Evolutionary conservation across 1,284 basidiomycete species (phyloP), one percentile per base, ranked within the genome.

Genomic region (Pyrrhoderma noxium): DNA sequence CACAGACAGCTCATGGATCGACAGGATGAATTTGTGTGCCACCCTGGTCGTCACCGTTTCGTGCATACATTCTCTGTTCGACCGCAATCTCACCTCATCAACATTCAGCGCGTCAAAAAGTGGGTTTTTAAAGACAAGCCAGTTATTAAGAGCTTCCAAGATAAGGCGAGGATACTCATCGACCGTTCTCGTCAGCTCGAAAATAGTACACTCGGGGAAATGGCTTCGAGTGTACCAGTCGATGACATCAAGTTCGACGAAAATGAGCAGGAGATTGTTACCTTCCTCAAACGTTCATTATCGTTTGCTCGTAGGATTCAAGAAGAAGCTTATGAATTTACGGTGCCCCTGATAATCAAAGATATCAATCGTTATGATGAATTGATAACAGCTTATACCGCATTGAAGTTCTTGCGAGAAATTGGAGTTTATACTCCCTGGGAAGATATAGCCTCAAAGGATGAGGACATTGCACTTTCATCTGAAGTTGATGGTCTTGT

Each of bases 1-100:
- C 92, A 96, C 66, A 75, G 76, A 51, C 75, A 83, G 55, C 68
- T 97, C 56, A 86, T 95, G 80, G 65, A 70, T 8, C 69, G 77
- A 11, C 64, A 80, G 1, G 61, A 76, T 16, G 68, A 83, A 44
- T 98, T 89, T 58, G 63, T 87, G 18, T 79, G 83, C 0, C 74
- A 81, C 47, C 65, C 70, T 19, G 64, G 69, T 27, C 67, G 71
- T 35, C 89, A 89, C 65, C 70, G 79, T 39, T 60, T 68, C 11
- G 72, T 70, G 2, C 80, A 83, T 46, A 68, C 62, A 0, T 93
- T 94, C 68, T 63, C 74, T 35, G 77, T 94, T 36, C 81, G 93
- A 2, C 86, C 89, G 1, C 65, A 69, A 25, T 67, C 69, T 0
- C 79, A 91, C 37, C 69, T 89, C 1, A 60, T 75, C 16, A 75